Conservation (phyloP, 768 basidiomycete species). For the Solioccasus polychromus region DNA sequence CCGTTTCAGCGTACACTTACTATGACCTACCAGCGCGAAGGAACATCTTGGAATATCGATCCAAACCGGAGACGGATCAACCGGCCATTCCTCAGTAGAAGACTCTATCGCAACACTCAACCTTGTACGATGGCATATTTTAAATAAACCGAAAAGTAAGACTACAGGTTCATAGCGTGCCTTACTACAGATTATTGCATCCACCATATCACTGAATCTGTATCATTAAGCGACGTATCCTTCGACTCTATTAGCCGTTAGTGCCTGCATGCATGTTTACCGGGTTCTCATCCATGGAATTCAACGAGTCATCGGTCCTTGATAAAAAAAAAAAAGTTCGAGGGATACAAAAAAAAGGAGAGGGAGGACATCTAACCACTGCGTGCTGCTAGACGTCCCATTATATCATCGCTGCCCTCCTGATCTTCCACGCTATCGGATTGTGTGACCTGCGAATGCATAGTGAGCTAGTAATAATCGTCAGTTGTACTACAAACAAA, state of each 20-base stretch:
- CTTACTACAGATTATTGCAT: too few species aligned
- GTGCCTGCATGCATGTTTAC: neutral
- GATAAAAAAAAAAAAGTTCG: slow-evolving; percentile 11
- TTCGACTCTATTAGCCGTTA: neutral
- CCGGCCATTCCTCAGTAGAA: slow-evolving; percentile 88
- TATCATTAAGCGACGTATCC: neutral
- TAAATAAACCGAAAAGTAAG: slow-evolving; percentile 50
- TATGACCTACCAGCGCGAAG: slow-evolving; percentile 52
- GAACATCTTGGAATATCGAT: slow-evolving; percentile 81
- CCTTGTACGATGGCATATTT: slow-evolving; percentile 78
- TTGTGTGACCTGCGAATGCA: slow-evolving; percentile 65
- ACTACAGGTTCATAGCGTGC: slow-evolving; percentile 14
- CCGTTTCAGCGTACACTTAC: slow-evolving; percentile 8
- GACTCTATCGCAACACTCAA: slow-evolving; percentile 89
- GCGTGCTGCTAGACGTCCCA: slow-evolving; percentile 74
- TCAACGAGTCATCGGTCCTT: slow-evolving; percentile 33
- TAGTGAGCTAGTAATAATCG: slow-evolving; percentile 12
- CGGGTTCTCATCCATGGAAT: neutral
- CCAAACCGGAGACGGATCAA: slow-evolving; percentile 70
- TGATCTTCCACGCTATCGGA: slow-evolving; percentile 83
- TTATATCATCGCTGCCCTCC: slow-evolving; percentile 78
- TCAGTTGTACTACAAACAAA: slow-evolving; percentile 20
- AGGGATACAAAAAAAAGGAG: slow-evolving; percentile 1
- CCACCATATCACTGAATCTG: slow-evolving; percentile 2
- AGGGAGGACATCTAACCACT: slow-evolving; percentile 48